Evolutionary conservation across 306 rosid species (phyloP).

Genomic region (Quercus wislizeni): DNA sequence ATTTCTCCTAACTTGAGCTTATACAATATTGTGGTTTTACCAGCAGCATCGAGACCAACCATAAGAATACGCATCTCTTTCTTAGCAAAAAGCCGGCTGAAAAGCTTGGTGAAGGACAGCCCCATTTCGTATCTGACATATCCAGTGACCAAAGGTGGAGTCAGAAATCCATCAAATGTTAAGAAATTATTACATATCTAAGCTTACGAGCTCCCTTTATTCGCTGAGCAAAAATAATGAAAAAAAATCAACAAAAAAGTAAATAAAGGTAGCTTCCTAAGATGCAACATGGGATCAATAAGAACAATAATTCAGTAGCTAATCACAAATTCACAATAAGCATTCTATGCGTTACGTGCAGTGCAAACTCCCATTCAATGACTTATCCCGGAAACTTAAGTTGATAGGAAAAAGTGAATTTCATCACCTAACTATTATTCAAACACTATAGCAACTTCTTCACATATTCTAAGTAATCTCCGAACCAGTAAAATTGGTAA

Average conservation of each 20-base stretch:
- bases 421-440: no score
- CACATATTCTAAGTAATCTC: no score
- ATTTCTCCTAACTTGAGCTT: conserved; percentile 59
- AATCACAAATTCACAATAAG: no score
- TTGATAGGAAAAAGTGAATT: no score
- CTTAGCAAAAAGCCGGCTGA: conserved; percentile 43
- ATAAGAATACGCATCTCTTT: conserved; percentile 57
- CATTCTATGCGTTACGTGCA: no score
- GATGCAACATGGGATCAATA: no score
- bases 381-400: no score
- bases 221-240: not conserved
- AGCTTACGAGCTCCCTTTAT: not conserved
- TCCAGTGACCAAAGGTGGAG: not conserved
- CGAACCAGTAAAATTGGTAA: no score
- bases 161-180: conserved; percentile 6
- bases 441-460: no score
- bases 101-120: conserved; percentile 42
- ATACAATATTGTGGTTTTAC: conserved; percentile 53
- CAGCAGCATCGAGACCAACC: conserved; percentile 61
- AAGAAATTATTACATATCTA: not conserved
- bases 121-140: conserved; percentile 35
- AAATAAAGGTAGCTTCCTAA: no score
- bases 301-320: no score
- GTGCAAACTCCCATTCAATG: no score
- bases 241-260: not conserved